phyloP scores from a whole-genome alignment of 352 stramenopile species.

The Globisporangium abappressorium region DNA sequence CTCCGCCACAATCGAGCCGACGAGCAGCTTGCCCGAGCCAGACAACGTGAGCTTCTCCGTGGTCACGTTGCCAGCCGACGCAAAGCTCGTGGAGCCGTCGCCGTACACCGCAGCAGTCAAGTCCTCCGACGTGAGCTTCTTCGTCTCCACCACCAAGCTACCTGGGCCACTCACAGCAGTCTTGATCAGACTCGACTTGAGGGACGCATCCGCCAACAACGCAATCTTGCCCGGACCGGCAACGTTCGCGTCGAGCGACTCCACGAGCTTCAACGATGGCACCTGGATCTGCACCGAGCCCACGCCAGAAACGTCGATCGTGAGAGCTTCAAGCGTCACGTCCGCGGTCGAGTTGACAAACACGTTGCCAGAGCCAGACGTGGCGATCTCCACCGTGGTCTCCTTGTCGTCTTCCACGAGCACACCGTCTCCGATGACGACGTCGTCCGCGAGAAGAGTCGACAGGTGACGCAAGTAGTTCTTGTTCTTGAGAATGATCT shows the following conservation, averaged over 20 bases:
- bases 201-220: conserved; percentile 23
- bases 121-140: conserved; percentile 28
- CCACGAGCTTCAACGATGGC: conserved; percentile 20
- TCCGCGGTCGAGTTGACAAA: conserved; percentile 32
- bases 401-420: conserved; percentile 33
- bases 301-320: conserved; percentile 35
- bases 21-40: conserved; percentile 38
- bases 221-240: conserved; percentile 37
- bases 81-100: conserved; percentile 40
- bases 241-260: conserved; percentile 36
- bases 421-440: conserved; percentile 44
- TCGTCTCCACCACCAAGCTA: conserved; percentile 34
- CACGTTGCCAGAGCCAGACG: conserved; percentile 35
- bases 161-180: conserved; percentile 32
- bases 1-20: conserved; percentile 40
- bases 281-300: conserved; percentile 33
- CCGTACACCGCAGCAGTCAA: conserved; percentile 48
- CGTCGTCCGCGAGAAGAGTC: conserved; percentile 31
- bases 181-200: conserved; percentile 24
- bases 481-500: conserved; percentile 52
- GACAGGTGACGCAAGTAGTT: conserved; percentile 37
- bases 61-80: conserved; percentile 32
- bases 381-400: conserved; percentile 42
- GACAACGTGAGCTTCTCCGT: conserved; percentile 50
- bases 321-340: conserved; percentile 27